These are phyloP conservation scores for Hymenoscyphus fructigenus DNA, from an alignment of 2,329 filamentous ascomycete genomes.

Conservation along the genomic window DNA sequence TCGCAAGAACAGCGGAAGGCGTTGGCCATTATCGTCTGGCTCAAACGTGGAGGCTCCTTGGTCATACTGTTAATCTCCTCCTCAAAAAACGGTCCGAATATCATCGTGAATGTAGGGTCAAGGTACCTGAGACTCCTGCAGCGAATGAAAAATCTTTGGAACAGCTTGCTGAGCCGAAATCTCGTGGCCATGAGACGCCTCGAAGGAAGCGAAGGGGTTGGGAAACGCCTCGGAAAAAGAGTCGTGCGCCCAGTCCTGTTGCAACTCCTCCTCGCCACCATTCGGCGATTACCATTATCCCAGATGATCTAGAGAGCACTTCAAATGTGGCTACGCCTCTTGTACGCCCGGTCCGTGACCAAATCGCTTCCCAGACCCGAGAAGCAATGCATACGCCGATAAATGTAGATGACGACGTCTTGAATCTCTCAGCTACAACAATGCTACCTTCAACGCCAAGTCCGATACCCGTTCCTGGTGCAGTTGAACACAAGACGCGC, in stretches of 20 bases:
- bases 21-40: constrained; percentile 59
- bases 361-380: constrained; percentile 23
- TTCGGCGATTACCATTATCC: constrained; percentile 24
- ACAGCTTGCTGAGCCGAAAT: not conserved
- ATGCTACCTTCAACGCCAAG: constrained; percentile 22
- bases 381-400: constrained; percentile 30
- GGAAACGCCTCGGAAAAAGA: constrained; percentile 29
- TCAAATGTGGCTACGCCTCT: constrained; percentile 62
- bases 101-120: constrained; percentile 52
- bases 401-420: constrained; percentile 34
- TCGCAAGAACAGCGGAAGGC: constrained; percentile 56
- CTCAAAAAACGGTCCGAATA: constrained; percentile 55
- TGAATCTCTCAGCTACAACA: constrained; percentile 30
- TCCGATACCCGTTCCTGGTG: constrained; percentile 32
- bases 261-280: constrained; percentile 17
- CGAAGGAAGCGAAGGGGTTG: constrained; percentile 19
- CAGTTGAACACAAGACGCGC: constrained; percentile 20
- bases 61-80: constrained; percentile 55
- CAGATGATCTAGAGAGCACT: constrained; percentile 57
- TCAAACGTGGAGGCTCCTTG: constrained; percentile 63
- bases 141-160: constrained; percentile 33
- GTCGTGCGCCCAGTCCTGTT: constrained; percentile 9
- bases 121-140: constrained; percentile 14
- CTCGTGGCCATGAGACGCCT: constrained; percentile 6
- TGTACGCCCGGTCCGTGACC: constrained; percentile 49